Evolutionary conservation across 2,329 filamentous ascomycete genomes (phyloP), one percentile per base, ranked within the genome.

Genomic region (Alternaria sp.): DNA sequence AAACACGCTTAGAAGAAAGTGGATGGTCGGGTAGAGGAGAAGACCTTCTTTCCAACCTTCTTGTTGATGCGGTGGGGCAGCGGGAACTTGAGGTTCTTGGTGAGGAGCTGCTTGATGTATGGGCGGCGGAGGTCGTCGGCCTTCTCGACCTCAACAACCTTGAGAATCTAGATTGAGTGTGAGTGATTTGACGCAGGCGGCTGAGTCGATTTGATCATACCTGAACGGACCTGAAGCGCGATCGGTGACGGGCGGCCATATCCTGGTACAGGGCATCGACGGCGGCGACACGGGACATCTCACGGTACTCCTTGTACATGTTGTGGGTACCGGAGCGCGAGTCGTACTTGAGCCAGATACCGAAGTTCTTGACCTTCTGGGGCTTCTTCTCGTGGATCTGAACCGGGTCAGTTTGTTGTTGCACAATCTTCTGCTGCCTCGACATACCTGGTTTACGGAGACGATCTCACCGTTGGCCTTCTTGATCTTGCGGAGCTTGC

Each of bases 261-360:
- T 99, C 96, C 86, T 96, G 92, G 92, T 99, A 99, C 83, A 99
- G 90, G 77, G 95, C 87, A 87, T 98, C 92, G 81, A 98, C 95
- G 75, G 96, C 96, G 77, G 96, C 95, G 81, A 91, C 92, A 85
- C 96, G 90, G 83, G 92, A 95, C 89, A 98, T 92, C 89, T 98
- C 96, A 84, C 96, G 93, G 92, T 97, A 98, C 91, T 99, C 96
- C 91, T 98, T 98, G 93, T 99, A 99, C 96, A 99, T 99, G 92
- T 99, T 99, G 94, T 99, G 96, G 80, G 96, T 99, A 80, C 96
- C 96, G 80, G 96, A 98, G 86, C 96, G 95, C 70, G 96, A 99
- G 88, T 99, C 95, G 88, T 99, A 99, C 84, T 96, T 94, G 87
- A 99, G 91, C 96, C 96, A 99, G 90, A 99, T 91, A 84, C 96